phyloP scores from a whole-genome alignment of 148 eudicot genomes.

The Rhododendron mucronatum region DNA sequence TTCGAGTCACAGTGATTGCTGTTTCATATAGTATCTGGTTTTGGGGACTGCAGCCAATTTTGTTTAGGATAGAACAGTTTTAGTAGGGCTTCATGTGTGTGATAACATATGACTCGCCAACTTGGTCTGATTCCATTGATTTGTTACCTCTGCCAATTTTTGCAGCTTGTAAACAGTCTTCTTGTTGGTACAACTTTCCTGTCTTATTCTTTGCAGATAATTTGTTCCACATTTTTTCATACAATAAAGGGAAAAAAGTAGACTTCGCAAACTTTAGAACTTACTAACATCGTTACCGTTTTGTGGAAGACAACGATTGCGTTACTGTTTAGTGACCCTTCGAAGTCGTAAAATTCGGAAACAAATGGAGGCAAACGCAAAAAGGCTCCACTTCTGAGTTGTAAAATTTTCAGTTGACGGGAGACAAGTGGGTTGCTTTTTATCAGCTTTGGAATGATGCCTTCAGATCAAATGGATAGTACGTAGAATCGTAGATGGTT shows the following conservation, averaged over 20 bases:
- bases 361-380: not conserved
- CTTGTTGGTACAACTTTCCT: not conserved
- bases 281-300: not conserved
- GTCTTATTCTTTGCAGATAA: not conserved
- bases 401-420: not conserved
- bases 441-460: not conserved
- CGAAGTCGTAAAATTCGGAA: not conserved
- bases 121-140: slow-evolving; percentile 7
- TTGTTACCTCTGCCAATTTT: not conserved
- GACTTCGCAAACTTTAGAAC: not conserved
- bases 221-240: not conserved
- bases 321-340: not conserved
- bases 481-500: not conserved
- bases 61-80: not conserved
- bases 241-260: not conserved
- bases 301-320: not conserved
- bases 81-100: not conserved
- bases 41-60: not conserved
- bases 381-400: not conserved
- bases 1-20: not conserved
- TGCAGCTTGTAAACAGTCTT: not conserved
- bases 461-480: not conserved
- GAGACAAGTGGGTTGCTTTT: not conserved
- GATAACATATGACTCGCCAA: not conserved
- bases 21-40: not conserved